Percentiles rank a stretch among this genome's conserved stretches.
Conservation (phyloP, 2,329 filamentous ascomycete species). For the Exophiala alcalophila region DNA sequence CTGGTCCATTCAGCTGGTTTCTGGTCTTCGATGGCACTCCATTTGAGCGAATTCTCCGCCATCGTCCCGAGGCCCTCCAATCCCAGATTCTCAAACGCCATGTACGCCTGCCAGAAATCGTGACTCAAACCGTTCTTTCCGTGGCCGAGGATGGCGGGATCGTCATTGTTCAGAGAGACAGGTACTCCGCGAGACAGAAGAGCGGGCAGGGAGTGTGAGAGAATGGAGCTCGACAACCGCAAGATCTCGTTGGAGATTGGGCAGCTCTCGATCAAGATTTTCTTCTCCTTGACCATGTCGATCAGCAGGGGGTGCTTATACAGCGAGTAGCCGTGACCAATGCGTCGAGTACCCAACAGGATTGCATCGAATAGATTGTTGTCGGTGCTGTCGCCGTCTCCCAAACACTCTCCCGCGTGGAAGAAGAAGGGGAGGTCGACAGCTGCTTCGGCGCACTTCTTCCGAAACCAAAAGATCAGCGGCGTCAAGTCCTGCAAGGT, state of each 20-base stretch:
- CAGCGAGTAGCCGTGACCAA: constrained; percentile 84
- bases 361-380: constrained; percentile 87
- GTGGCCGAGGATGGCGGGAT: constrained; percentile 83
- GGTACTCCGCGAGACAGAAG: constrained; percentile 80
- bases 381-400: constrained; percentile 72
- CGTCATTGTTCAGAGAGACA: constrained; percentile 84
- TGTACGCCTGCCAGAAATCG: constrained; percentile 90
- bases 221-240: constrained; percentile 71
- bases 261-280: constrained; percentile 84
- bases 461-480: constrained; percentile 89
- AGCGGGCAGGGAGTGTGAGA: constrained; percentile 76
- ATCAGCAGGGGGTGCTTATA: constrained; percentile 89
- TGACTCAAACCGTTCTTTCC: constrained; percentile 79
- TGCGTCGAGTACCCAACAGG: constrained; percentile 78
- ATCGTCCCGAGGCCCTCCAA: constrained; percentile 80
- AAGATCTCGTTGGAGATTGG: constrained; percentile 89
- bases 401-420: constrained; percentile 85
- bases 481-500: constrained; percentile 74
- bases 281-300: constrained; percentile 83
- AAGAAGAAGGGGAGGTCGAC: constrained; percentile 93
- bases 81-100: constrained; percentile 88
- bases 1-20: constrained; percentile 65
- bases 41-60: constrained; percentile 88
- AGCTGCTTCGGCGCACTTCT: constrained; percentile 72
- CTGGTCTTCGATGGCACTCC: constrained; percentile 85